These are phyloP conservation scores for Lipomyces yamanashiensis DNA, from an alignment of 805 yeast species.

Conservation along the genomic window DNA sequence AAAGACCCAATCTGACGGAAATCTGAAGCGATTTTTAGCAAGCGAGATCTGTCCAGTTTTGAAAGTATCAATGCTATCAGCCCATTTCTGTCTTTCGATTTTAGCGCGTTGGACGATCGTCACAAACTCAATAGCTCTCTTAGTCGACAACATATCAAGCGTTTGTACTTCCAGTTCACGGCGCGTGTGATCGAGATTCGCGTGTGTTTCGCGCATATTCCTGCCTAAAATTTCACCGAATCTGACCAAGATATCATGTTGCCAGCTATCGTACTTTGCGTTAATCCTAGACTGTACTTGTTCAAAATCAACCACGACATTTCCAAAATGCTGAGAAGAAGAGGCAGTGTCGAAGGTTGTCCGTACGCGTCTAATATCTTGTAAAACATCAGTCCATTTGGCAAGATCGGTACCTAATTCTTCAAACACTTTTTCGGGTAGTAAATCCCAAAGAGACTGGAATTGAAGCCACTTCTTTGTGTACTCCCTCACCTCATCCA, in stretches of 20 bases:
- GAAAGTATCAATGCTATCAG: constrained; percentile 36
- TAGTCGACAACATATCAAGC: constrained; percentile 49
- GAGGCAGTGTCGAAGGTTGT: constrained; percentile 58
- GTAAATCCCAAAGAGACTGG: constrained; percentile 64
- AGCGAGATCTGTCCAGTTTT: constrained; percentile 51
- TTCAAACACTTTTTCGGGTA: constrained; percentile 49
- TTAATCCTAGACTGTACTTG: constrained; percentile 59
- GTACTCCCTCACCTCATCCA: constrained; percentile 47
- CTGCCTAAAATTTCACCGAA: constrained; percentile 51
- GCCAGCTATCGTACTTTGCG: constrained; percentile 65
- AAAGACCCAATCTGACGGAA: constrained; percentile 61
- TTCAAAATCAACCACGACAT: constrained; percentile 52
- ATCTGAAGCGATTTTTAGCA: constrained; percentile 52
- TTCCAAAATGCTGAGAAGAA: constrained; percentile 50
- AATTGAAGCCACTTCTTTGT: constrained; percentile 58
- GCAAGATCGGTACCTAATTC: constrained; percentile 47
- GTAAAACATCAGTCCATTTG: constrained; percentile 56
- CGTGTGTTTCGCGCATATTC: constrained; percentile 44
- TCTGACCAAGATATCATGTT: constrained; percentile 49
- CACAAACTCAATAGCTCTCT: constrained; percentile 49
- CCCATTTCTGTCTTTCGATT: constrained; percentile 39
- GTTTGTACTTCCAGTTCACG: constrained; percentile 47
- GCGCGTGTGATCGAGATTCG: constrained; percentile 46
- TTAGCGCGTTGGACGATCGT: constrained; percentile 47
- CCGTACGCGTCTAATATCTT: constrained; percentile 52